Evolutionary conservation across 2,329 filamentous ascomycete genomes (phyloP).

Genomic region (Pseudogymnoascus sp.): DNA sequence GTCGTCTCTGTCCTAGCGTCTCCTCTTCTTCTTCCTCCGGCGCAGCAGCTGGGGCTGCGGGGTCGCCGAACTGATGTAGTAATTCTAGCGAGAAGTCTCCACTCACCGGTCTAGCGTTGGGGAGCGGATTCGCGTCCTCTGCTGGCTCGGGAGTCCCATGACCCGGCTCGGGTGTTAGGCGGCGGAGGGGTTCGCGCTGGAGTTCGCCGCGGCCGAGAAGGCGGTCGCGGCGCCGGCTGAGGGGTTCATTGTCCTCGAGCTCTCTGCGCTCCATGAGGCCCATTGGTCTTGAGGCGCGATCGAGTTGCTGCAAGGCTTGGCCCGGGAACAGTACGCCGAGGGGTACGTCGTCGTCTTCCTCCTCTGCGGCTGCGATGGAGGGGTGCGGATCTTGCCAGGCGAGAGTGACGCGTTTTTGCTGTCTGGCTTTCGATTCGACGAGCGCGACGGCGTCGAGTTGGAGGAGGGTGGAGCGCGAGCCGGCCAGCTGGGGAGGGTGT

Average conservation of each 20-base stretch:
- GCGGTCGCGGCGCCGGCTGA: conserved; percentile 25
- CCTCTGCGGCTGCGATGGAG: conserved; percentile 36
- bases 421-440: conserved; percentile 66
- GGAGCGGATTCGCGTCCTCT: conserved; percentile 15
- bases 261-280: conserved; percentile 74
- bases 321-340: conserved; percentile 67
- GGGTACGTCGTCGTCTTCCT: conserved; percentile 76
- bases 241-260: conserved; percentile 83
- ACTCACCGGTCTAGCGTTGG: conserved; percentile 44
- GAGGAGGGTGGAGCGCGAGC: conserved; percentile 84
- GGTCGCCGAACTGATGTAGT: conserved; percentile 52
- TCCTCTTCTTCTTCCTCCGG: conserved; percentile 52
- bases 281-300: conserved; percentile 51
- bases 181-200: neutral
- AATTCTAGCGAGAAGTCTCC: conserved; percentile 61
- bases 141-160: neutral
- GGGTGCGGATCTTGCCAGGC: conserved; percentile 70
- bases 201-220: conserved; percentile 16
- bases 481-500: conserved; percentile 54
- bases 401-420: conserved; percentile 68
- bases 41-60: conserved; percentile 21
- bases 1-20: conserved; percentile 68
- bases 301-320: conserved; percentile 24
- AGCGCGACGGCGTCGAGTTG: conserved; percentile 87
- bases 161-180: conserved; percentile 38